These are phyloP conservation scores for Eleusine indica DNA, from an alignment of 176 grass and related monocot species.

Conservation along the genomic window DNA sequence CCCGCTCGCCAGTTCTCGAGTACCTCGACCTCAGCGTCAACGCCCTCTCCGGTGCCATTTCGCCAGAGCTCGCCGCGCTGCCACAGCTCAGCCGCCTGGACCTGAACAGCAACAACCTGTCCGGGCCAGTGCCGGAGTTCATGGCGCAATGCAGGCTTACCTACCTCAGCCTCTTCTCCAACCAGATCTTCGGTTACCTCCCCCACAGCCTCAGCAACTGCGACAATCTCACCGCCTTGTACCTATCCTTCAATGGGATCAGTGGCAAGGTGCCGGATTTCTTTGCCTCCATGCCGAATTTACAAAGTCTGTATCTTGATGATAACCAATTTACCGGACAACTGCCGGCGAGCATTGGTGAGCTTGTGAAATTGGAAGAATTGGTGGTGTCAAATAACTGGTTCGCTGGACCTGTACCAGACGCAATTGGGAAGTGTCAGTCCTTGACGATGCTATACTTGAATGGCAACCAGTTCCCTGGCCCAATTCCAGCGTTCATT, in stretches of 20 bases:
- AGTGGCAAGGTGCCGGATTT: constrained; percentile 47
- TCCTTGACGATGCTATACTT: constrained; percentile 46
- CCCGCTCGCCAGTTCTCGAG: constrained; percentile 32
- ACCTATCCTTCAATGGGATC: constrained; percentile 47
- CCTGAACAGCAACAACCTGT: constrained; percentile 51
- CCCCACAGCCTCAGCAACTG: constrained; percentile 61
- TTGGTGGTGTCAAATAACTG: constrained; percentile 43
- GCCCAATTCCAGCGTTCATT: constrained; percentile 42
- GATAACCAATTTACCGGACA: constrained; percentile 51
- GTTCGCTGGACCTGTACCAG: constrained; percentile 43
- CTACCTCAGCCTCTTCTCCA: constrained; percentile 40
- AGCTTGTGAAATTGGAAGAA: constrained; percentile 26
- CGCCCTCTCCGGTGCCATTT: constrained; percentile 48
- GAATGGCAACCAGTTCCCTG: constrained; percentile 47
- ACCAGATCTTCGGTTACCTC: constrained; percentile 46
- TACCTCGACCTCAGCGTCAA: constrained; percentile 61
- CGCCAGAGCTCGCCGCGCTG: constrained; percentile 29
- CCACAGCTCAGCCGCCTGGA: constrained; percentile 49
- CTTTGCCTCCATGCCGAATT: constrained; percentile 39
- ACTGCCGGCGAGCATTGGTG: constrained; percentile 49
- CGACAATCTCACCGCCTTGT: constrained; percentile 51
- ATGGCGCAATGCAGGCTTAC: constrained; percentile 26
- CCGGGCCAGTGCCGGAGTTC: constrained; percentile 54
- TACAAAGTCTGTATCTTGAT: constrained; percentile 47
- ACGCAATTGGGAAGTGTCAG: constrained; percentile 41